A percentile compares a stretch with the other conserved stretches of the same genome.
These are phyloP conservation scores for Aureobasidium sp. DNA, from an alignment of 2,329 filamentous ascomycete species.

Conservation along the genomic window DNA sequence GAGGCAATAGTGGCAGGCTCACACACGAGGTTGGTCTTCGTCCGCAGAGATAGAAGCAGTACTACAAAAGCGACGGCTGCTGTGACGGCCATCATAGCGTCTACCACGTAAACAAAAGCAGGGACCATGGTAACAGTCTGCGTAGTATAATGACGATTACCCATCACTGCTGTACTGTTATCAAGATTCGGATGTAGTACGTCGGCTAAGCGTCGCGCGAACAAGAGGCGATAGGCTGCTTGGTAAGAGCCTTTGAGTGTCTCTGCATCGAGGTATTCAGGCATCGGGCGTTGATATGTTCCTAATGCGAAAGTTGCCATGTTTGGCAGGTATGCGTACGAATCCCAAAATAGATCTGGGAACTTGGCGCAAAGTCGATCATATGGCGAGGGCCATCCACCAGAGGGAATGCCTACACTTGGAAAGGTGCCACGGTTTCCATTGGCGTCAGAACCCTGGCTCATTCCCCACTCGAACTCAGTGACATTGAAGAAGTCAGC, in stretches of 20 bases:
- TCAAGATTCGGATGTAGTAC: too few species aligned
- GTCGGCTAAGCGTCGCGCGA: conserved; percentile 32
- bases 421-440: conserved; percentile 20
- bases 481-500: conserved; percentile 32
- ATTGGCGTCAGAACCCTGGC: conserved; percentile 19
- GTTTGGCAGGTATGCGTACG: conserved; percentile 21
- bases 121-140: conserved; percentile 34
- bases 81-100: conserved; percentile 17
- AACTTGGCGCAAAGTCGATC: background rate
- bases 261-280: conserved; percentile 31
- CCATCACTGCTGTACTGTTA: background rate
- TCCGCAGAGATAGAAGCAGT: conserved; percentile 21
- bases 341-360: background rate
- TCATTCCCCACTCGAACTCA: conserved; percentile 33
- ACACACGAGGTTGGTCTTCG: conserved; percentile 15
- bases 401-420: too few species aligned
- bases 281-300: conserved; percentile 21
- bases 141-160: conserved; percentile 23
- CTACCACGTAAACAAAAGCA: conserved; percentile 33
- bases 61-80: conserved; percentile 22
- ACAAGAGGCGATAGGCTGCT: conserved; percentile 38
- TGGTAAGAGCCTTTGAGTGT: conserved; percentile 31
- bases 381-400: too few species aligned
- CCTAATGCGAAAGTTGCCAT: conserved; percentile 37
- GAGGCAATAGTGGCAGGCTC: conserved; percentile 31